A percentile compares a stretch with the other conserved stretches of the same genome.
phyloP scores from a whole-genome alignment of 2,329 filamentous ascomycete species.

The Aureobasidium leucospermi region DNA sequence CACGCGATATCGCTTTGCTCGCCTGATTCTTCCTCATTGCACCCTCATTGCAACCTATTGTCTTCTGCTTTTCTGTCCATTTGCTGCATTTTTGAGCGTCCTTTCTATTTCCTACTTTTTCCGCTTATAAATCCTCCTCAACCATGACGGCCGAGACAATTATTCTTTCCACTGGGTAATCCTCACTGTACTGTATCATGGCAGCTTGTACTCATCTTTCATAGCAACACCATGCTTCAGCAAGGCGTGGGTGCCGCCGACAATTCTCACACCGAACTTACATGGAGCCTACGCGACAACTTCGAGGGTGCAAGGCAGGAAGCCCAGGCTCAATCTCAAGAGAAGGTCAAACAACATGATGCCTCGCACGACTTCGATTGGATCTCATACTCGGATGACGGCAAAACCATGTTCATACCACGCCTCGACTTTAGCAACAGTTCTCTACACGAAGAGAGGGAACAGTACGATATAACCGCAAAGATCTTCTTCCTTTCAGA shows the following conservation, averaged over 20 bases:
- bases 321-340: conserved; percentile 13
- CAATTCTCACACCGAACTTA: conserved; percentile 89
- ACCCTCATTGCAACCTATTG: not conserved
- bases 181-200: conserved; percentile 18
- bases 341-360: conserved; percentile 14
- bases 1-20: not conserved
- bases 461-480: conserved; percentile 87
- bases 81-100: not conserved
- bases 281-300: conserved; percentile 78
- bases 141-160: conserved; percentile 59
- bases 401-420: conserved; percentile 62
- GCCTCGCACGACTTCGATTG: conserved; percentile 37
- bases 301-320: conserved; percentile 39
- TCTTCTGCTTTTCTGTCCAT: not conserved
- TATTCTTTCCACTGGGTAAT: conserved; percentile 79
- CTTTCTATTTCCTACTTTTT: not conserved
- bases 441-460: conserved; percentile 70
- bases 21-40: not conserved
- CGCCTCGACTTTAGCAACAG: conserved; percentile 64
- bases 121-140: conserved; percentile 12
- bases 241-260: conserved; percentile 53
- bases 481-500: conserved; percentile 89
- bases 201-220: conserved; percentile 19
- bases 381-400: conserved; percentile 53
- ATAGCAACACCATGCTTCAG: conserved; percentile 74